phyloP scores from a whole-genome alignment of 2,329 filamentous ascomycete species.

The Ascochyta pisi region DNA sequence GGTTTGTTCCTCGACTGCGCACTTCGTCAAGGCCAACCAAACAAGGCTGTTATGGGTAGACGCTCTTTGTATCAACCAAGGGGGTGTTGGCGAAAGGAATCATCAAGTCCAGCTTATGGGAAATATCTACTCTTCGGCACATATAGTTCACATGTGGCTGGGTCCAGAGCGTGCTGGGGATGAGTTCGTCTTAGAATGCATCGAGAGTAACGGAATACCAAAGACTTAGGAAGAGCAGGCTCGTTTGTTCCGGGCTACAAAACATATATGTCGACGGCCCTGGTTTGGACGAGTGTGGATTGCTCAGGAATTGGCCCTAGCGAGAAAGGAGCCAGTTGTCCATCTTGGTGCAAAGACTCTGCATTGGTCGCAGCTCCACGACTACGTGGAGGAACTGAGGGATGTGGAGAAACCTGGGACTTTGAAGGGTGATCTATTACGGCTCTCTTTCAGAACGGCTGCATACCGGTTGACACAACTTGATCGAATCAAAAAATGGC shows the following conservation, averaged over 20 bases:
- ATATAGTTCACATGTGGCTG: conserved; percentile 11
- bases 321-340: conserved; percentile 12
- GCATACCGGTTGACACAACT: not conserved
- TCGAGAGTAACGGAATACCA: not conserved
- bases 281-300: conserved; percentile 22
- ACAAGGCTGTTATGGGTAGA: conserved; percentile 11
- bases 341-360: not conserved
- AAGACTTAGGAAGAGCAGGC: not conserved
- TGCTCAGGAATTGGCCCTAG: conserved; percentile 19
- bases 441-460: not conserved
- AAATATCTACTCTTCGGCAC: conserved; percentile 9
- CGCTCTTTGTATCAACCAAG: conserved; percentile 17
- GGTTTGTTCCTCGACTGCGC: conserved; percentile 16
- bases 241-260: not conserved
- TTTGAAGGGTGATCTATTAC: not conserved
- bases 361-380: conserved; percentile 5
- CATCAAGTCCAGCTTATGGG: conserved; percentile 18
- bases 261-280: conserved; percentile 1
- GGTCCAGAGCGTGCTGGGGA: conserved; percentile 1
- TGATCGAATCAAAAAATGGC: not conserved
- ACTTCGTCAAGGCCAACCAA: not conserved
- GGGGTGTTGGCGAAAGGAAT: conserved; percentile 11
- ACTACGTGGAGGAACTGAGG: not conserved
- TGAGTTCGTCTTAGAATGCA: not conserved
- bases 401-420: not conserved